Percentiles rank a stretch among this genome's conserved stretches.
Conservation (phyloP, 441 rosid genomes). For the Gossypium laxum region DNA sequence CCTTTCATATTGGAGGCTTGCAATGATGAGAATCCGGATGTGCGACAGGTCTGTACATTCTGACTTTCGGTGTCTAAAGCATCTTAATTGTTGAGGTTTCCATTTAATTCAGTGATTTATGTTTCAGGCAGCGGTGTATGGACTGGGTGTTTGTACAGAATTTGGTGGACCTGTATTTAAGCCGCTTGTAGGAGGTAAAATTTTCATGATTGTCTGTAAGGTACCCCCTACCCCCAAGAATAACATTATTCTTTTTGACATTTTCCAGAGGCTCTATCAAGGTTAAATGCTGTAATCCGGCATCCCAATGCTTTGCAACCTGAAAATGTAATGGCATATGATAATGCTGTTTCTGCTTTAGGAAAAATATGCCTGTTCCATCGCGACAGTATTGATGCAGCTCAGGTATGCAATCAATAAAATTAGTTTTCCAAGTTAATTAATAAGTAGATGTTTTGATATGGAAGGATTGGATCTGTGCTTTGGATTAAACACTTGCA, state of each 20-base stretch:
- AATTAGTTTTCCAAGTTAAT: conserved; percentile 2
- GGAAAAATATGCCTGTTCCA: conserved; percentile 93
- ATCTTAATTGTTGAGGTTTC: conserved; percentile 1
- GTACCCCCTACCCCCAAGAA: not conserved
- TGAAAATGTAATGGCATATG: conserved; percentile 93
- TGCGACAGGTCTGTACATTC: conserved; percentile 61
- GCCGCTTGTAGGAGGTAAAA: conserved; percentile 87
- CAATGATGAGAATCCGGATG: conserved; percentile 85
- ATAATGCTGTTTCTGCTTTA: conserved; percentile 96
- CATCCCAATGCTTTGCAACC: conserved; percentile 75
- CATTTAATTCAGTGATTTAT: conserved; percentile 8
- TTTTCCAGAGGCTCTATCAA: conserved; percentile 86
- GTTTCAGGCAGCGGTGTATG: conserved; percentile 93
- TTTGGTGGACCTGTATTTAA: conserved; percentile 82
- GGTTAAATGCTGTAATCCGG: conserved; percentile 74
- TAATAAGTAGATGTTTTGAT: not conserved
- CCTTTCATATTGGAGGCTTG: conserved; percentile 97
- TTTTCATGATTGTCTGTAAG: conserved; percentile 1
- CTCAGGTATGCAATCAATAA: conserved; percentile 51
- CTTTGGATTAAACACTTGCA: not conserved
- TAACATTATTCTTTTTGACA: conserved; percentile 21
- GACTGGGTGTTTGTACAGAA: conserved; percentile 98
- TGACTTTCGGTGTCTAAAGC: conserved; percentile 1
- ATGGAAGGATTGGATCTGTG: not conserved
- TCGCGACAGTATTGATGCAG: conserved; percentile 75